A percentile compares a stretch with the other conserved stretches of the same genome.
phyloP scores from a whole-genome alignment of 768 basidiomycete genomes.

The Auricularia auricula-judae region DNA sequence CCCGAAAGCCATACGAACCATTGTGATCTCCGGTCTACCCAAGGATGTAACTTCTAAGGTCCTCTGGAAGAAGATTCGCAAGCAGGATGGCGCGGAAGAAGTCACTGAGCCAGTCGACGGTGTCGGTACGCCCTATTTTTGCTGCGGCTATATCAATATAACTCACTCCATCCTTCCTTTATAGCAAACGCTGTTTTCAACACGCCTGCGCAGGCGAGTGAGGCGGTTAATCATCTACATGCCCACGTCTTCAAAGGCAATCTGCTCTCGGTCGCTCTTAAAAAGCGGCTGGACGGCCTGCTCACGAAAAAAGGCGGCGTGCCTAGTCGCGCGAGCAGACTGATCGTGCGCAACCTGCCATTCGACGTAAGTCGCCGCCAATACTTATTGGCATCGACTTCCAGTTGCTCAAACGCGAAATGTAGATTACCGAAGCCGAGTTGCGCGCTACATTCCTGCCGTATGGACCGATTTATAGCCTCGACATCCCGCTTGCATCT shows the following conservation, averaged over 20 bases:
- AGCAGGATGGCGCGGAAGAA: conserved; percentile 64
- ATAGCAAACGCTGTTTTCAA: conserved; percentile 66
- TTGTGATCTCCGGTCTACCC: conserved; percentile 68
- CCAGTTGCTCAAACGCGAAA: conserved; percentile 1
- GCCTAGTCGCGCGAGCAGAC: conserved; percentile 62
- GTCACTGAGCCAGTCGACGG: conserved; percentile 52
- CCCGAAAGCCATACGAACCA: conserved; percentile 74
- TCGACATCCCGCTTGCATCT: conserved; percentile 50
- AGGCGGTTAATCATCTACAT: conserved; percentile 72
- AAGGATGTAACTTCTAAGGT: conserved; percentile 46
- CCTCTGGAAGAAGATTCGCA: conserved; percentile 81
- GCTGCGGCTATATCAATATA: neutral
- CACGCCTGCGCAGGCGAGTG: conserved; percentile 52
- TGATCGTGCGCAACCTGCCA: conserved; percentile 87
- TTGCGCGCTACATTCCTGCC: conserved; percentile 78
- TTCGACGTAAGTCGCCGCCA: conserved; percentile 32
- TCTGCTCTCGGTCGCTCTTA: conserved; percentile 76
- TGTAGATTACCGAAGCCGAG: conserved; percentile 73
- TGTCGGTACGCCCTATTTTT: conserved; percentile 33
- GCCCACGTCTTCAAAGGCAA: conserved; percentile 88
- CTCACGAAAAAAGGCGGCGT: conserved; percentile 32
- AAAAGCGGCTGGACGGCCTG: conserved; percentile 69
- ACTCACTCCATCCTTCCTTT: neutral
- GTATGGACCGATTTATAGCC: conserved; percentile 75
- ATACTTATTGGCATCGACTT: neutral